A percentile compares a stretch with the other conserved stretches of the same genome.
Evolutionary conservation across 305 asterid genomes (phyloP).

Genomic region (Fraxinus ornus): DNA sequence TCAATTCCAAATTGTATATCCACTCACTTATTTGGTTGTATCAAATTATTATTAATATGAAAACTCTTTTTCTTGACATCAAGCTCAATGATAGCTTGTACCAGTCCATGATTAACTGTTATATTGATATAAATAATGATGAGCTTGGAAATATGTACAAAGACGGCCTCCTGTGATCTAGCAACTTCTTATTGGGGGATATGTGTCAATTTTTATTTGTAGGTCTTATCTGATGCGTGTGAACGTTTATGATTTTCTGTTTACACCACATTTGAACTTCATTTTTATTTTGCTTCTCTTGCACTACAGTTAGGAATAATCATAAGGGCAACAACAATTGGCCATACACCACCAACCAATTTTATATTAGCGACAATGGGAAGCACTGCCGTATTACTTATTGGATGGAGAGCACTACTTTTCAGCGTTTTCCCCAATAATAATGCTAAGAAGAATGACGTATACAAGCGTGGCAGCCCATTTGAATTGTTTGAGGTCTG

Average conservation of each 20-base stretch:
- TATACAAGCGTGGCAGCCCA: conserved; percentile 72
- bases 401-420: conserved; percentile 80
- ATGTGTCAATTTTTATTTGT: not conserved
- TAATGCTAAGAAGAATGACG: conserved; percentile 53
- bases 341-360: conserved; percentile 68
- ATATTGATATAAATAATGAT: not conserved
- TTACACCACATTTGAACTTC: not conserved
- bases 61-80: not conserved
- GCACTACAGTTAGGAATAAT: conserved; percentile 64
- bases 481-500: conserved; percentile 85
- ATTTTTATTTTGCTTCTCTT: conserved; percentile 14
- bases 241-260: not conserved
- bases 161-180: not conserved
- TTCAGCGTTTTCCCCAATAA: conserved; percentile 48
- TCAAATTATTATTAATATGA: not conserved
- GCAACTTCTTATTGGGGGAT: not conserved
- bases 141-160: not conserved
- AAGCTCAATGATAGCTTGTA: not conserved
- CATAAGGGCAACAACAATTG: conserved; percentile 56
- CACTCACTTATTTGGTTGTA: not conserved
- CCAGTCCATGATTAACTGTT: not conserved
- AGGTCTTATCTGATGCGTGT: not conserved
- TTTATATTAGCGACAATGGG: conserved; percentile 79
- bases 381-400: conserved; percentile 73
- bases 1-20: not conserved